Conservation (phyloP, 306 rosid species). For the Acacia confusa region DNA sequence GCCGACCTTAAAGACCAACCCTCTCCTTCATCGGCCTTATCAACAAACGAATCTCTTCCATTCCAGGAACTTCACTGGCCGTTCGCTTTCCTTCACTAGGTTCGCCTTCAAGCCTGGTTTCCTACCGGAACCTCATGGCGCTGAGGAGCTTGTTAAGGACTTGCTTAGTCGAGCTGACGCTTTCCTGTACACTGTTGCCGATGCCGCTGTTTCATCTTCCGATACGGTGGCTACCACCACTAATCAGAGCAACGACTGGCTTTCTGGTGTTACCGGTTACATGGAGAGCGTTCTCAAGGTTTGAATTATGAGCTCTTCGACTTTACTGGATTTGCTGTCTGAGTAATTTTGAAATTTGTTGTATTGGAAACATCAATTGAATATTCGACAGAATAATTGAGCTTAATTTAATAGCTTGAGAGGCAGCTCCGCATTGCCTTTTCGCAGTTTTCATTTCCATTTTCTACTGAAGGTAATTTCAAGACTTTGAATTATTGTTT, state of each 20-base stretch:
- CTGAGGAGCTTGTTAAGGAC: slow-evolving; percentile 49
- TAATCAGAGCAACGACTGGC: slow-evolving; percentile 79
- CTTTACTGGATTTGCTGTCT: not conserved
- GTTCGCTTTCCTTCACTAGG: slow-evolving; percentile 59
- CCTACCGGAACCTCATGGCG: slow-evolving; percentile 57
- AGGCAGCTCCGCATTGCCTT: not conserved
- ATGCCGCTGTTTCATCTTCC: slow-evolving; percentile 73
- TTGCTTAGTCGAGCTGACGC: slow-evolving; percentile 70
- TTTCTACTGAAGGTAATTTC: not conserved
- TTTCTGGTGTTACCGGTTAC: slow-evolving; percentile 80
- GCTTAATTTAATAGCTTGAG: not conserved
- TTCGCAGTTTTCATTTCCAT: not conserved
- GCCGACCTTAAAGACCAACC: slow-evolving; percentile 6
- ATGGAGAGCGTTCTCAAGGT: slow-evolving; percentile 85
- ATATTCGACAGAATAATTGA: not conserved
- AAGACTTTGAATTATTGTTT: not conserved
- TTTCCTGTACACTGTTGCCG: slow-evolving; percentile 79
- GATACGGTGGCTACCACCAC: slow-evolving; percentile 48
- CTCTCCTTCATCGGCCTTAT: slow-evolving; percentile 33
- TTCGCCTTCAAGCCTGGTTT: slow-evolving; percentile 59
- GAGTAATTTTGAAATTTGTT: not conserved
- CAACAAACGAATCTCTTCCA: slow-evolving; percentile 25
- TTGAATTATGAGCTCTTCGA: slow-evolving; percentile 2
- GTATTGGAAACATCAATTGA: not conserved
- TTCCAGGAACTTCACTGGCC: slow-evolving; percentile 51